Base-by-base conservation (phyloP, 1,139 yeast species). In the Saccharomycopsis hybrid region DNA sequence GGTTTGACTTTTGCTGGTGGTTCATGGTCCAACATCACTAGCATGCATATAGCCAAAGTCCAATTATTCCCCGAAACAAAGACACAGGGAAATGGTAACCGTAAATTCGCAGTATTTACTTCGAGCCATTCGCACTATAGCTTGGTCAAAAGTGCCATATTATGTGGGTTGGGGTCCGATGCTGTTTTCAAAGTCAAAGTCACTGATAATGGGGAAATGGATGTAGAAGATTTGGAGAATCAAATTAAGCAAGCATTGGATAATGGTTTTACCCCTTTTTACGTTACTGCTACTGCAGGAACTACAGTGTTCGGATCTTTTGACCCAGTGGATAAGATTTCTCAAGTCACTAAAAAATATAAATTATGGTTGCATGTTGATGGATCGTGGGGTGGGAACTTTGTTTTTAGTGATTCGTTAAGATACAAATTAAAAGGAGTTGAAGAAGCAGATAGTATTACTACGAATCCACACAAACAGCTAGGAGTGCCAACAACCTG, bases 301-400 rank as follows among this genome's bases (percentile, higher is more conserved):
- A 85, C 95, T 3, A 87, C 96, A 0, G 96, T 87, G 1, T 84
- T 80, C 58, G 96, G 96, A 0, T 83, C 94, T 2, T 87, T 75
- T 64, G 96, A 87, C 60, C 80, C 83, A 32, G 74, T 87, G 57
- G 71, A 61, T 31, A 75, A 73, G 40, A 79, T 87, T 41, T 65
- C 81, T 1, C 62, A 58, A 5, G 62, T 86, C 5, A 80, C 92
- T 5, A 70, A 75, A 51, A 69, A 71, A 54, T 63, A 82, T 64
- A 65, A 73, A 29, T 53, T 80, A 13, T 86, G 95, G 90, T 76
- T 85, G 64, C 96, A 87, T 62, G 78, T 87, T 43, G 96, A 87
- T 65, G 96, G 94, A 1, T 84, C 94, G 5, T 86, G 95, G 95
- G 96, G 96, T 41, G 96, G 94, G 11, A 86, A 87, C 60, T 83